Evolutionary conservation across 768 basidiomycete genomes (phyloP), one percentile per base, ranked within the genome.

Genomic region (Paxillus rubicundulus): DNA sequence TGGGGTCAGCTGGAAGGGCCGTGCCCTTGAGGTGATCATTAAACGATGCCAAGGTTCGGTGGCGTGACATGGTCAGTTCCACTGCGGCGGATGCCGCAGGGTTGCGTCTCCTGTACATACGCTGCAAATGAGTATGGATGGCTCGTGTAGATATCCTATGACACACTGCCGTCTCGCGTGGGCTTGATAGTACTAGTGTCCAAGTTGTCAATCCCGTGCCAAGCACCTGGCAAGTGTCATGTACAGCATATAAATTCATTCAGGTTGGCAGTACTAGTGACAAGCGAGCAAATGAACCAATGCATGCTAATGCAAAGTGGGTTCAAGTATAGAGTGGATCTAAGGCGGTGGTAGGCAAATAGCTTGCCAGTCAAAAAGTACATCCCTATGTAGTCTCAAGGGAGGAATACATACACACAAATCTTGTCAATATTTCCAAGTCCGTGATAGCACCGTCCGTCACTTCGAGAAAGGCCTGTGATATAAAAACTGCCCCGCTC

Each of bases 31-130:
- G 63, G 61, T 53, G 57, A 59, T 61, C 59, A 47, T 44, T 46
- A 28, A 27, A 20, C 14, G 21, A 52, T 52, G 66, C 42, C 61
- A 66, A 66, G 52, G 61, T 66, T 59, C 53, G 39, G 65, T 62
- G 68, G 68, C 65, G 64, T 46, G 45, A 46, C 58, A 50, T 39
- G 55, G 48, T 4, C 24, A 24, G 24, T 24, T 24, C 24, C 24
- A 24, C 24, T 24, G 21, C 59, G 62, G 54, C 42, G 49, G 50
- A 36, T 55, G 38, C 65, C 63, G 62, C 37, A 41, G 18, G 39
- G 49, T 18, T 18, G 38, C 13, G 16, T 14, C 46, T 20, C 33
- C 45, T 27, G 30, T 34, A 4, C 42, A 13, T 43, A 27, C 30
- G 3, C 33, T 13, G 37, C 37, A 38, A 38, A 38, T 38, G n/a